Base-by-base conservation (phyloP, 2,329 filamentous ascomycete genomes). In the Pestalotiopsis sp. region DNA sequence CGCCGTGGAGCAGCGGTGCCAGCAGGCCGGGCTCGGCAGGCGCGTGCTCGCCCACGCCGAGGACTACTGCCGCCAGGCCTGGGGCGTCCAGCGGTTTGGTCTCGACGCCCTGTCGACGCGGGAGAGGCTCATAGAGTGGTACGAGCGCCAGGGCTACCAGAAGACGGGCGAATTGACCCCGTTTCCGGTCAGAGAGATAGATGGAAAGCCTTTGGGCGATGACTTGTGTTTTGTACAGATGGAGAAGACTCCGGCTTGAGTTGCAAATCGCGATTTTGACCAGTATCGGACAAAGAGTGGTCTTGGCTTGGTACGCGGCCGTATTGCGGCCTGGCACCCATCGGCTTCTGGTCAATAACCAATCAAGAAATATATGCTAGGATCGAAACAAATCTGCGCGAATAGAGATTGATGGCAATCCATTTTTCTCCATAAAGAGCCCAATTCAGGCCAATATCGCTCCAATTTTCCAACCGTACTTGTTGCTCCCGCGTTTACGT, bases 61-160 rank as follows among this genome's bases (percentile, higher is more conserved):
- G 74, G 71, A 69, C 12, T 79, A 80, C 70, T 80, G 79, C 0
- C 74, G 72, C 38, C 68, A 73, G 59, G 71, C 71, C 61, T 81
- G 80, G 76, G 79, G 78, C 0, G 77, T 76, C 0, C 38, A 56
- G 1, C 73, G 70, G 66, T 74, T 87, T 75, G 82, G 84, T 71
- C 82, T 87, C 81, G 73, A 69, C 7, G 84, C 85, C 49, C 81
- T 86, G 39, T 82, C 78, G 78, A 75, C 75, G 14, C 73, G 85
- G 12, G 69, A 76, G 0, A 84, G 85, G 73, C 74, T 87, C 59
- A 81, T 86, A 60, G 73, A 76, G 20, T 87, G 83, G 81, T 87
- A 86, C 67, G 60, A 77, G 7, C 74, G 83, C 4, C 73, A 82
- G 25, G 85, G 85, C 0, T 87, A 85, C 66, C 41, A 25, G 20